Conservation (phyloP, 2,329 filamentous ascomycete species). For the Colletotrichum paranaense region DNA sequence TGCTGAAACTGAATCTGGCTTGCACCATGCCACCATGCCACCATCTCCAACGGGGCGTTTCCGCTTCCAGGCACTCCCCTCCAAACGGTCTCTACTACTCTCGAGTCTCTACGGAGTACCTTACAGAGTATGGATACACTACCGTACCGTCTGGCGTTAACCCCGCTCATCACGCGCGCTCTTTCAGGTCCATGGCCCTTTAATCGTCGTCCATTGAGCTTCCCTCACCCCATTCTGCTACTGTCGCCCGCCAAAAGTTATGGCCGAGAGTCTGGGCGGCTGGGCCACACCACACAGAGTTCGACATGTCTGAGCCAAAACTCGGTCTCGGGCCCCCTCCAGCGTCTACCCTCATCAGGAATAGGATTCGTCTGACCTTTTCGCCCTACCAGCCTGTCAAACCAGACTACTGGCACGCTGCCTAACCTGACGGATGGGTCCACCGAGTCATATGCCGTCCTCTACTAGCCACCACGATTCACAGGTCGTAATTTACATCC, state of each 20-base stretch:
- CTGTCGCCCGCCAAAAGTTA: background rate
- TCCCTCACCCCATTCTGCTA: background rate
- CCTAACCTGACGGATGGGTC: constrained; percentile 31
- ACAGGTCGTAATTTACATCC: constrained; percentile 20
- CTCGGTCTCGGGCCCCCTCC: constrained; percentile 24
- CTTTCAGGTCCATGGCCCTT: constrained; percentile 15
- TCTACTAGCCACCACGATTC: background rate
- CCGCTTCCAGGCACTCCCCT: constrained; percentile 3
- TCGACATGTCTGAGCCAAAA: constrained; percentile 13
- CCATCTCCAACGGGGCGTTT: constrained; percentile 13
- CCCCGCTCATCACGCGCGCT: background rate
- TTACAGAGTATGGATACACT: no score
- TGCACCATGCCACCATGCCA: background rate
- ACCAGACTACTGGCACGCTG: constrained; percentile 26
- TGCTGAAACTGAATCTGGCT: constrained; percentile 28
- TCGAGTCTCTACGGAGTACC: no score
- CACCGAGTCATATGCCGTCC: constrained; percentile 18
- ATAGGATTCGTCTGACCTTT: constrained; percentile 33
- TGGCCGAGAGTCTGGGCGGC: constrained; percentile 10
- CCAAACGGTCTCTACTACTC: background rate
- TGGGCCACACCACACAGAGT: background rate
- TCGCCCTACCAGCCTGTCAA: constrained; percentile 26
- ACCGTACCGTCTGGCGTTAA: background rate
- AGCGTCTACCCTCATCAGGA: constrained; percentile 10
- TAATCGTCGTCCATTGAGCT: background rate